phyloP scores from a whole-genome alignment of 495 filamentous ascomycete species.

The Lichina pygmaea region DNA sequence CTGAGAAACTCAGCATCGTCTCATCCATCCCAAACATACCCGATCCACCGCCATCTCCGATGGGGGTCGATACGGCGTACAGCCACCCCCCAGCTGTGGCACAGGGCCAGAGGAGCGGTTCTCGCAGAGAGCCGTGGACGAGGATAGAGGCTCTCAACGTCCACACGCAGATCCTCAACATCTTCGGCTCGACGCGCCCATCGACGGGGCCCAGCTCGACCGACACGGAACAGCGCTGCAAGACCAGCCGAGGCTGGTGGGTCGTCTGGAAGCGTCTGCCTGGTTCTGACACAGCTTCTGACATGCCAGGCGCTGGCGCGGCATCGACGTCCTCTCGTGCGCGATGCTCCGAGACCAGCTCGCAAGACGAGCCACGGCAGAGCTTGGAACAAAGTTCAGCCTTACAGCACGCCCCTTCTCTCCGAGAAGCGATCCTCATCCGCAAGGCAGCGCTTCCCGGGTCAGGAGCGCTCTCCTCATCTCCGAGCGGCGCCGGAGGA shows the following conservation, averaged over 20 bases:
- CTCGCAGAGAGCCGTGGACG: slow-evolving; percentile 23
- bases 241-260: slow-evolving; percentile 89
- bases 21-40: slow-evolving; percentile 84
- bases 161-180: slow-evolving; percentile 60
- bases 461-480: too few species aligned
- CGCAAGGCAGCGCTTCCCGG: too few species aligned
- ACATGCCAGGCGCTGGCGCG: too few species aligned
- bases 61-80: neutral
- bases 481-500: too few species aligned
- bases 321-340: too few species aligned
- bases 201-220: neutral
- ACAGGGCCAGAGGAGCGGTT: neutral
- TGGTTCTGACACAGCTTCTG: too few species aligned
- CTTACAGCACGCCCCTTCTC: too few species aligned
- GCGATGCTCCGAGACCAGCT: too few species aligned
- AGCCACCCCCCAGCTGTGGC: neutral
- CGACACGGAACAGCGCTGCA: slow-evolving; percentile 67
- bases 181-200: slow-evolving; percentile 31
- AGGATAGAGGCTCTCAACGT: slow-evolving; percentile 76
- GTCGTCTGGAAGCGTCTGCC: slow-evolving; percentile 69
- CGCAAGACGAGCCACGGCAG: too few species aligned
- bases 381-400: too few species aligned
- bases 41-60: slow-evolving; percentile 15
- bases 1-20: slow-evolving; percentile 43
- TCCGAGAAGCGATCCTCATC: too few species aligned